A percentile compares a stretch with the other conserved stretches of the same genome.
phyloP scores from a whole-genome alignment of 345 rosid species.

The Corchorus capsularis region DNA sequence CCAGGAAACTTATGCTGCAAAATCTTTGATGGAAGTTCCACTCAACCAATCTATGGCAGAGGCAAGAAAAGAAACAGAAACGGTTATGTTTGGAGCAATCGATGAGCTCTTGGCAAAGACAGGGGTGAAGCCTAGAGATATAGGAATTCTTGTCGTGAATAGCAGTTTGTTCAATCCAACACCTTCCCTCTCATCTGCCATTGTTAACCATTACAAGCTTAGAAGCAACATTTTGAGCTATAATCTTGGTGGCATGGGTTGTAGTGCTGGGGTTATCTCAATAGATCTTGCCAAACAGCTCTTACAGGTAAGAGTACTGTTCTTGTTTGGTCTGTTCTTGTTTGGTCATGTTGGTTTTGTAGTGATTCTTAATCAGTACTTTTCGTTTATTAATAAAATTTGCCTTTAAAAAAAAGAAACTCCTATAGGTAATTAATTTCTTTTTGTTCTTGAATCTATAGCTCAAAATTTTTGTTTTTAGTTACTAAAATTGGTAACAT shows the following conservation, averaged over 20 bases:
- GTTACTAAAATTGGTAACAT: too few relatives aligned
- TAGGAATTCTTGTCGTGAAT: constrained; percentile 52
- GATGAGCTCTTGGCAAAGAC: constrained; percentile 44
- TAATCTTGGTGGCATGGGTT: constrained; percentile 64
- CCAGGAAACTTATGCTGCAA: too few relatives aligned
- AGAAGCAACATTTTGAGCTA: constrained; percentile 45
- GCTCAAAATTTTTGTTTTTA: too few relatives aligned
- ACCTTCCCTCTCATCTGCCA: constrained; percentile 50
- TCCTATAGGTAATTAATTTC: too few relatives aligned
- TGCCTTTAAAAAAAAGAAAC: too few relatives aligned
- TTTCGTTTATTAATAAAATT: too few relatives aligned
- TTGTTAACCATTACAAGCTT: constrained; percentile 51
- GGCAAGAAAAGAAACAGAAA: constrained; percentile 47
- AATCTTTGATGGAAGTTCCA: background rate
- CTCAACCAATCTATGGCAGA: constrained; percentile 28
- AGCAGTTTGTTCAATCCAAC: constrained; percentile 51
- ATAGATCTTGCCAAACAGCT: constrained; percentile 59
- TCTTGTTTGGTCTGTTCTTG: too few relatives aligned
- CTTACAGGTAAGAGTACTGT: constrained; percentile 39
- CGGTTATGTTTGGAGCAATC: constrained; percentile 48
- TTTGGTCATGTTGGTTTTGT: too few relatives aligned
- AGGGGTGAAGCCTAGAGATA: constrained; percentile 43
- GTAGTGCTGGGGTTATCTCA: constrained; percentile 57
- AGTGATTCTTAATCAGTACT: too few relatives aligned
- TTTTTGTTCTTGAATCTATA: too few relatives aligned